Conservation (phyloP, 805 yeast species). For the Suhomyces xylopsoci region DNA sequence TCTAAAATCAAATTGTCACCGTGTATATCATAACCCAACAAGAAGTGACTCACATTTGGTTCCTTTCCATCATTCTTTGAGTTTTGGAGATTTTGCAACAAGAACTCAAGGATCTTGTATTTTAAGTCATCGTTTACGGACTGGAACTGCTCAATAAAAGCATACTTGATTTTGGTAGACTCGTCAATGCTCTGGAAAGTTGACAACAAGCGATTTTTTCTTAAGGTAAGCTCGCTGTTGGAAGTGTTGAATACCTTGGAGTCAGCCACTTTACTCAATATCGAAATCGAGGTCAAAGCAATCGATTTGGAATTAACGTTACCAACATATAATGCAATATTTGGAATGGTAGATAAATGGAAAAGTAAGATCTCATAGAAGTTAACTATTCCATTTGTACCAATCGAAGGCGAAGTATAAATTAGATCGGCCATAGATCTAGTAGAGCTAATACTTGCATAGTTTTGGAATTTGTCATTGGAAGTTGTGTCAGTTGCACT, state of each 20-base stretch:
- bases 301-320: slow-evolving; percentile 43
- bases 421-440: slow-evolving; percentile 26
- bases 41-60: slow-evolving; percentile 64
- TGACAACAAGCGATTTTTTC: slow-evolving; percentile 62
- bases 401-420: slow-evolving; percentile 42
- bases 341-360: slow-evolving; percentile 69
- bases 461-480: slow-evolving; percentile 25
- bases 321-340: slow-evolving; percentile 73
- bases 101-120: slow-evolving; percentile 60
- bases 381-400: slow-evolving; percentile 59
- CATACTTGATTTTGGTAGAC: slow-evolving; percentile 65
- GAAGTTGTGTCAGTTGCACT: background rate
- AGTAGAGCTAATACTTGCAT: slow-evolving; percentile 17
- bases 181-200: slow-evolving; percentile 76
- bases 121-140: slow-evolving; percentile 37
- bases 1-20: slow-evolving; percentile 44
- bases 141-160: slow-evolving; percentile 64
- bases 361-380: slow-evolving; percentile 72
- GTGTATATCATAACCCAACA: slow-evolving; percentile 66
- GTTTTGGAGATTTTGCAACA: slow-evolving; percentile 46
- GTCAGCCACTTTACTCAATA: slow-evolving; percentile 50
- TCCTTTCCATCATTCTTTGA: slow-evolving; percentile 35
- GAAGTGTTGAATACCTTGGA: slow-evolving; percentile 44
- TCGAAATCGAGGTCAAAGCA: slow-evolving; percentile 50
- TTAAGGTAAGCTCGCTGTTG: slow-evolving; percentile 27